These are phyloP conservation scores for Vinca minor DNA, from an alignment of 257 asterid genomes.

Conservation along the genomic window DNA sequence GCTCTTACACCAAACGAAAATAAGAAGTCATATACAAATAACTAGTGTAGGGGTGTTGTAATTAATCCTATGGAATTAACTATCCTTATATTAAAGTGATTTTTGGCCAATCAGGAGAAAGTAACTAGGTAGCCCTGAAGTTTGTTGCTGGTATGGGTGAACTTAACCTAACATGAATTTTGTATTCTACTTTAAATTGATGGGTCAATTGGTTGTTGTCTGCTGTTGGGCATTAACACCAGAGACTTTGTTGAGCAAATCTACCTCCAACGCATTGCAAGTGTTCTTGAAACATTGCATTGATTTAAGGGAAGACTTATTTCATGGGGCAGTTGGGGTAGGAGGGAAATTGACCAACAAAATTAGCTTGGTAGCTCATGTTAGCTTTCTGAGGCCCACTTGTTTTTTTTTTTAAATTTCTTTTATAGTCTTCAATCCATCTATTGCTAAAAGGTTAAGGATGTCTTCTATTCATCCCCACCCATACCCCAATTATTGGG, in stretches of 20 bases:
- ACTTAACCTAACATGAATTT: neutral
- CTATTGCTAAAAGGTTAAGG: too few species aligned
- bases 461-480: too few species aligned
- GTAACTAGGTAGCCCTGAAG: neutral
- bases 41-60: neutral
- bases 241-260: neutral
- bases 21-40: neutral
- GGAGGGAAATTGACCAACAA: constrained; percentile 7
- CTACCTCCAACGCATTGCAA: neutral
- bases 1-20: neutral
- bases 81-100: neutral
- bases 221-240: neutral
- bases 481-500: too few species aligned
- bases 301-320: neutral
- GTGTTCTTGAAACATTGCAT: neutral
- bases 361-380: neutral
- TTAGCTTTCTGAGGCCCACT: neutral
- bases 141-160: neutral
- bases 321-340: constrained; percentile 8
- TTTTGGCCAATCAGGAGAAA: neutral
- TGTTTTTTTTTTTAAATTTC: too few species aligned
- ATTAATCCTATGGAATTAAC: neutral
- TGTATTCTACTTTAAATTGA: constrained; percentile 2
- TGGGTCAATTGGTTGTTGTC: constrained; percentile 2
- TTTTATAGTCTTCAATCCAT: too few species aligned